A percentile compares a stretch with the other conserved stretches of the same genome.
These are phyloP conservation scores for Byssoonygena ceratinophila DNA, from an alignment of 2,329 filamentous ascomycete genomes.

Conservation along the genomic window DNA sequence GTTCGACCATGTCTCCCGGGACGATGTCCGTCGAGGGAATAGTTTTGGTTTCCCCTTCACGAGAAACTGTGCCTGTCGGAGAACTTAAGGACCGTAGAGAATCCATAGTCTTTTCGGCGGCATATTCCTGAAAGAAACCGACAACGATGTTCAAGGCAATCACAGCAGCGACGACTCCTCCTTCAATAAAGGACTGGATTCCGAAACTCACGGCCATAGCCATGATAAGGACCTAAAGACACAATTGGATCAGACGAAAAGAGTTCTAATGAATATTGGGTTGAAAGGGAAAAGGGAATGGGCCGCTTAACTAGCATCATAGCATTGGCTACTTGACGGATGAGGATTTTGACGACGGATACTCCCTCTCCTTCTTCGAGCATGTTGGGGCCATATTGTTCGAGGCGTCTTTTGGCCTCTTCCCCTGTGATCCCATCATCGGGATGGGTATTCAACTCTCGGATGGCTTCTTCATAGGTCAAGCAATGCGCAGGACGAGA, in stretches of 20 bases:
- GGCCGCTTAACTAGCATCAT: slow-evolving; percentile 49
- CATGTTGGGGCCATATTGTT: slow-evolving; percentile 50
- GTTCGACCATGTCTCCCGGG: slow-evolving; percentile 49
- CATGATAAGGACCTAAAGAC: slow-evolving; percentile 38
- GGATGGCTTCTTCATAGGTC: slow-evolving; percentile 40
- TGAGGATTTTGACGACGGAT: slow-evolving; percentile 57
- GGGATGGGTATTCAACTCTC: slow-evolving; percentile 45
- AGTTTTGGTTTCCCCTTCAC: slow-evolving; percentile 40
- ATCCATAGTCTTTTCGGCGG: slow-evolving; percentile 46
- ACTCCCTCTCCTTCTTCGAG: slow-evolving; percentile 57
- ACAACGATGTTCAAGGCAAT: slow-evolving; percentile 50
- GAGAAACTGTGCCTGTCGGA: slow-evolving; percentile 42
- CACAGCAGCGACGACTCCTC: slow-evolving; percentile 48
- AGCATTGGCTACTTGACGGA: slow-evolving; percentile 56
- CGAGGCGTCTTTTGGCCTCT: slow-evolving; percentile 47
- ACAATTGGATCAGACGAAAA: slow-evolving; percentile 21
- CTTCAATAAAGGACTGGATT: slow-evolving; percentile 51
- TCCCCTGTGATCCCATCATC: slow-evolving; percentile 46
- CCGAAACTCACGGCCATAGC: slow-evolving; percentile 50
- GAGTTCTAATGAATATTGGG: slow-evolving; percentile 11
- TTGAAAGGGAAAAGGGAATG: slow-evolving; percentile 15
- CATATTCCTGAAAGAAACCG: slow-evolving; percentile 47
- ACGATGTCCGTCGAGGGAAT: slow-evolving; percentile 47
- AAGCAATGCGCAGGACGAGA: slow-evolving; percentile 53
- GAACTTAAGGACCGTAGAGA: slow-evolving; percentile 43